Conservation (phyloP, 768 basidiomycete genomes). For the Coprinopsis sp. region DNA sequence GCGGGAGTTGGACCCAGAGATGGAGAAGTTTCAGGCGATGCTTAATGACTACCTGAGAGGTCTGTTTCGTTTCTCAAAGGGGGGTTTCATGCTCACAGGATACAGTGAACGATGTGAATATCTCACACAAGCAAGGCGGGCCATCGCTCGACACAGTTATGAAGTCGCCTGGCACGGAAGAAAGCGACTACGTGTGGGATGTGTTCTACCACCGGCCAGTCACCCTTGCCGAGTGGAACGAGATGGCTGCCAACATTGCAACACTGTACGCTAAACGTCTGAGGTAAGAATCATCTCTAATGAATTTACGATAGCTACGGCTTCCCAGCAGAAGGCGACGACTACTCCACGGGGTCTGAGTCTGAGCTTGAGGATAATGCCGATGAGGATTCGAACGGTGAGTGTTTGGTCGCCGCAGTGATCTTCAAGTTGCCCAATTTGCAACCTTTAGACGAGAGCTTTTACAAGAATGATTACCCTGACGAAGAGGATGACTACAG, state of each 20-base stretch:
- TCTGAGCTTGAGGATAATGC: slow-evolving; percentile 69
- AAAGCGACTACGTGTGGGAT: slow-evolving; percentile 75
- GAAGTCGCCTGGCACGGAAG: slow-evolving; percentile 14
- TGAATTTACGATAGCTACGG: slow-evolving; percentile 42
- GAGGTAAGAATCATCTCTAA: not conserved
- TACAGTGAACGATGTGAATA: slow-evolving; percentile 20
- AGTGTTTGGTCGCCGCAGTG: slow-evolving; percentile 7
- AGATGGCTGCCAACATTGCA: slow-evolving; percentile 48
- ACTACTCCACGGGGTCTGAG: slow-evolving; percentile 58
- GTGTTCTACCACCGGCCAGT: slow-evolving; percentile 72
- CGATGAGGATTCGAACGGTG: slow-evolving; percentile 84
- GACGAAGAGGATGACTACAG: slow-evolving; percentile 59
- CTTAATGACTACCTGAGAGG: slow-evolving; percentile 70
- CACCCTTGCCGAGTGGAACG: slow-evolving; percentile 56
- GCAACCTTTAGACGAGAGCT: slow-evolving; percentile 60
- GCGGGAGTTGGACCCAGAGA: slow-evolving; percentile 46
- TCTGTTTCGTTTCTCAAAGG: slow-evolving; percentile 25
- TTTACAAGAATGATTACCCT: slow-evolving; percentile 82
- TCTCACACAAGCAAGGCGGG: slow-evolving; percentile 2
- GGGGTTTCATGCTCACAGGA: not conserved
- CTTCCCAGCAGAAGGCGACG: slow-evolving; percentile 53
- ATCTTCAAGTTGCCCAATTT: slow-evolving; percentile 4
- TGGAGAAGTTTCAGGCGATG: slow-evolving; percentile 75
- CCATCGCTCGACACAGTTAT: slow-evolving; percentile 10
- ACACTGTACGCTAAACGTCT: slow-evolving; percentile 49